Conservation (phyloP, 257 asterid species). For the Petrea volubilis region DNA sequence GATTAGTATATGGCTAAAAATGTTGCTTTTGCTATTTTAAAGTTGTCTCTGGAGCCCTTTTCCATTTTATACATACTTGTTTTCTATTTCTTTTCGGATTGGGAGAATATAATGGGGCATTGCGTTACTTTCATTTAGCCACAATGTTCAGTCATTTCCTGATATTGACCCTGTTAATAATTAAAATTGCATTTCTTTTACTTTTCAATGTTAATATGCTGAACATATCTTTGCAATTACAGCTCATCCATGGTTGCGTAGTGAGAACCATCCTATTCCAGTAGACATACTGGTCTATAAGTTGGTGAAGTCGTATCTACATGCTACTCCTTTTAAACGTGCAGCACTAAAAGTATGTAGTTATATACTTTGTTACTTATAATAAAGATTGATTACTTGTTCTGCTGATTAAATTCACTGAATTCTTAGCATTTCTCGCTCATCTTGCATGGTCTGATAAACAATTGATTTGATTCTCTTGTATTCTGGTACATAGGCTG, state of each 20-base stretch:
- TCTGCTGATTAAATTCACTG: not conserved
- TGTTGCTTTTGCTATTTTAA: not conserved
- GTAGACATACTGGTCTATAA: constrained; percentile 81
- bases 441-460: not conserved
- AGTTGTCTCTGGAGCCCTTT: not conserved
- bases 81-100: not conserved
- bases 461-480: constrained; percentile 6
- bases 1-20: not conserved
- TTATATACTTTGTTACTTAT: not conserved
- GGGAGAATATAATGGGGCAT: not conserved
- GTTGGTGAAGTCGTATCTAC: constrained; percentile 76
- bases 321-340: constrained; percentile 93
- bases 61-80: too few relatives aligned
- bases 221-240: constrained; percentile 28
- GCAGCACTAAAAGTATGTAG: constrained; percentile 85
- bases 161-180: not conserved
- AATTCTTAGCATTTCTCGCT: not conserved
- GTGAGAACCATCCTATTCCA: constrained; percentile 87
- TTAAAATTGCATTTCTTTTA: not conserved
- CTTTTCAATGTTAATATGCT: constrained; percentile 5
- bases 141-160: not conserved
- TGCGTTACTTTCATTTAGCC: not conserved
- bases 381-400: not conserved
- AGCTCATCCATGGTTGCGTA: constrained; percentile 97
- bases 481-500: constrained; percentile 54